These are phyloP conservation scores for Tricholoma bakamatsutake DNA, from an alignment of 768 basidiomycete species.

Conservation along the genomic window DNA sequence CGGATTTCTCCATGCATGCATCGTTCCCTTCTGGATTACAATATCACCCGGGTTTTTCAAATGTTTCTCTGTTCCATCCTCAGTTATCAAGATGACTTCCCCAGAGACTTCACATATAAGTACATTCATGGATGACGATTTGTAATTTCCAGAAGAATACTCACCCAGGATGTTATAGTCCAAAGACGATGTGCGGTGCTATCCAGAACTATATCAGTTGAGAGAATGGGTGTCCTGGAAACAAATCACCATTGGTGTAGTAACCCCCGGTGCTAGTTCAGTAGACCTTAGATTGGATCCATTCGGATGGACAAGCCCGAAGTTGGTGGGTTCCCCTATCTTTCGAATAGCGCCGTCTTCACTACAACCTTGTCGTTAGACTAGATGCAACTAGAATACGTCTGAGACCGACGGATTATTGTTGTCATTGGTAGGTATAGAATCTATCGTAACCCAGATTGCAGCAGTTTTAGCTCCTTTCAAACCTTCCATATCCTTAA, in stretches of 20 bases:
- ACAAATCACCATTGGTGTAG: too few species aligned
- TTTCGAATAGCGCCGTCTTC: slow-evolving; percentile 38
- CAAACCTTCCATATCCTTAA: slow-evolving; percentile 28
- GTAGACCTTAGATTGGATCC: too few species aligned
- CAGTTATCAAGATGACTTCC: slow-evolving; percentile 48
- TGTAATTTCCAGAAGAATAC: too few species aligned
- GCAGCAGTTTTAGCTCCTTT: slow-evolving; percentile 19
- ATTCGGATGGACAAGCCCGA: too few species aligned
- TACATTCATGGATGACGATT: too few species aligned
- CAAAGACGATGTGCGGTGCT: too few species aligned
- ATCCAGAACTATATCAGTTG: too few species aligned
- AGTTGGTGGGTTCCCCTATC: too few species aligned
- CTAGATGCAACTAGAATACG: background rate
- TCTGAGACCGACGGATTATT: slow-evolving; percentile 31
- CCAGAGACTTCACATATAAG: slow-evolving; percentile 39
- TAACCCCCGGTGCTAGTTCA: too few species aligned
- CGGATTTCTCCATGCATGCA: slow-evolving; percentile 58
- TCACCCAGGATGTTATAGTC: too few species aligned
- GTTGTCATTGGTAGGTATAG: slow-evolving; percentile 41
- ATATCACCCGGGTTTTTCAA: slow-evolving; percentile 47
- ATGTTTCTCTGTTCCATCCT: slow-evolving; percentile 48
- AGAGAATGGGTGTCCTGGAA: too few species aligned
- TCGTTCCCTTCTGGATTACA: slow-evolving; percentile 50
- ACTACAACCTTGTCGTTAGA: slow-evolving; percentile 22
- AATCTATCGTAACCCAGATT: too few species aligned